Evolutionary conservation across 768 basidiomycete species (phyloP).

Genomic region (Mrakia gelida): DNA sequence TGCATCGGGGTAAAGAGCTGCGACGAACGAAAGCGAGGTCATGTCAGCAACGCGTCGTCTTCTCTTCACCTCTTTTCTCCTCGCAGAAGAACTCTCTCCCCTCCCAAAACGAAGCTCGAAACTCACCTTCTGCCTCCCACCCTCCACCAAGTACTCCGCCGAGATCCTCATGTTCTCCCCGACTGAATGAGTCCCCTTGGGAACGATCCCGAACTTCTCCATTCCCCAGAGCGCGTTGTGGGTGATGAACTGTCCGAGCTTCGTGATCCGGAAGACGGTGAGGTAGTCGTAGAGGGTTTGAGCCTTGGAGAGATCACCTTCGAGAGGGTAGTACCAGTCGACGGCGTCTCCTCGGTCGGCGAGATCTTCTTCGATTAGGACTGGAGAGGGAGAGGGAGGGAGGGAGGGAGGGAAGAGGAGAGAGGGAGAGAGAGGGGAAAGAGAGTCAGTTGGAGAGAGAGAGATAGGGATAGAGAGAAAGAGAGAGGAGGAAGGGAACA

Average conservation of each 20-base stretch:
- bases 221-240: slow-evolving; percentile 71
- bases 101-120: too few relatives aligned
- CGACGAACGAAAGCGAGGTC: neutral
- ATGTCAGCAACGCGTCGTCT: neutral
- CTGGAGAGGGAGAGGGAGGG: neutral
- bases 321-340: slow-evolving; percentile 95
- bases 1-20: slow-evolving; percentile 25
- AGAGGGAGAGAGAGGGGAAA: neutral
- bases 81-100: neutral
- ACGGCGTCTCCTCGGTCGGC: slow-evolving; percentile 36
- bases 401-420: neutral
- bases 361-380: slow-evolving; percentile 26
- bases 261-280: slow-evolving; percentile 61
- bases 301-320: slow-evolving; percentile 85
- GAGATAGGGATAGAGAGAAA: neutral
- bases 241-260: slow-evolving; percentile 75
- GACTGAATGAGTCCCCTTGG: slow-evolving; percentile 87
- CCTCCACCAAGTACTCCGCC: slow-evolving; percentile 67
- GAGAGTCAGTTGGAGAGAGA: neutral
- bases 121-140: slow-evolving; percentile 65
- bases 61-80: too few relatives aligned
- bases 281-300: slow-evolving; percentile 90
- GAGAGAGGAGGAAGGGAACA: too few relatives aligned
- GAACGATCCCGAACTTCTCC: slow-evolving; percentile 73
- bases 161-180: slow-evolving; percentile 83